A percentile compares a stretch with the other conserved stretches of the same genome.
Evolutionary conservation across 2,329 filamentous ascomycete genomes (phyloP).

Genomic region (Trichophyton mentagrophytes): DNA sequence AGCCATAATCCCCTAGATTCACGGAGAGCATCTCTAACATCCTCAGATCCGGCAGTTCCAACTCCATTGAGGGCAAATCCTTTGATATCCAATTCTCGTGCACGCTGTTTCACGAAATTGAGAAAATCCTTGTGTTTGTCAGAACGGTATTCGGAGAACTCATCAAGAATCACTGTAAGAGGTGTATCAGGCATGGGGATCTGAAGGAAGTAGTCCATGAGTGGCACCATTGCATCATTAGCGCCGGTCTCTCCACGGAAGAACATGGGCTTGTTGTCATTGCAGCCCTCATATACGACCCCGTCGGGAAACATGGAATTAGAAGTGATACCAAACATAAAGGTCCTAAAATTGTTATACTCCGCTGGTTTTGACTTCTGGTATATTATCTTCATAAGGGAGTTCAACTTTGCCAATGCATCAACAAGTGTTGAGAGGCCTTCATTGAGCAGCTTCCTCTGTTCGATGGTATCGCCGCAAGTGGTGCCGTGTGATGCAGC

Average conservation of each 20-base stretch:
- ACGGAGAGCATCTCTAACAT: background rate
- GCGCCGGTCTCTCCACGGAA: slow-evolving; percentile 1
- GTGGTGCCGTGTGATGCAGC: background rate
- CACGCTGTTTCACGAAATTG: background rate
- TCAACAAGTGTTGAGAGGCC: background rate
- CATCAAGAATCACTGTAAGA: background rate
- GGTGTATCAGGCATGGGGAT: background rate
- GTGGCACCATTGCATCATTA: background rate
- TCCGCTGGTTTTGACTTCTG: background rate
- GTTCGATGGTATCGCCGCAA: background rate
- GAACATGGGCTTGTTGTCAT: background rate
- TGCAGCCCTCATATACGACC: background rate
- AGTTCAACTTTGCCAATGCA: background rate
- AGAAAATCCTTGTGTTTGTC: slow-evolving; percentile 1
- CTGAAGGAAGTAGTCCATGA: slow-evolving; percentile 1
- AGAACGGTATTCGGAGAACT: background rate
- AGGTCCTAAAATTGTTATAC: background rate
- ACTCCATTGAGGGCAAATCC: background rate
- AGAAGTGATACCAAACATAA: slow-evolving; percentile 1
- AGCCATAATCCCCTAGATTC: background rate
- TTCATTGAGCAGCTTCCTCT: background rate
- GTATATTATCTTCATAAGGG: background rate
- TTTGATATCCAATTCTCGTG: background rate
- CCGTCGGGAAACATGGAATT: slow-evolving; percentile 1
- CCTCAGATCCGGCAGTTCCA: background rate